phyloP scores from a whole-genome alignment of 2,329 filamentous ascomycete species.

The Pseudogymnoascus sp. region DNA sequence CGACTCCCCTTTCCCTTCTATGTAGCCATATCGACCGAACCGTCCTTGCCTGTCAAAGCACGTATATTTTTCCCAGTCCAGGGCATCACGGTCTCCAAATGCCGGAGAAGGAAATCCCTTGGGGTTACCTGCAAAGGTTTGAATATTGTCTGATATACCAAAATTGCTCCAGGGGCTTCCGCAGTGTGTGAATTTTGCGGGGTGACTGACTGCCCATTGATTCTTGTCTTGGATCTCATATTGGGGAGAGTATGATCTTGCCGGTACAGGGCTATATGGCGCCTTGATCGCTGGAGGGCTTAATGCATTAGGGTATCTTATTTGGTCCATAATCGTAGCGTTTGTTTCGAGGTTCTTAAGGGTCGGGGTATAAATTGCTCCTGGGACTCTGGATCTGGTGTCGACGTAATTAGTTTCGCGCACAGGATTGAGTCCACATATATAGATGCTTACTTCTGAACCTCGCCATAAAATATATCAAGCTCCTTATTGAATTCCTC shows the following conservation, averaged over 20 bases:
- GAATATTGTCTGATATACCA: slow-evolving; percentile 46
- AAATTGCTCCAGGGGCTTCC: slow-evolving; percentile 44
- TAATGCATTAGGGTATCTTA: slow-evolving; percentile 28
- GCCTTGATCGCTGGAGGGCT: slow-evolving; percentile 28
- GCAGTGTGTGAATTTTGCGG: slow-evolving; percentile 54
- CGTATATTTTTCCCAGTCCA: slow-evolving; percentile 52
- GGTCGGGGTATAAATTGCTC: slow-evolving; percentile 49
- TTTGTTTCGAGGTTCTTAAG: slow-evolving; percentile 37
- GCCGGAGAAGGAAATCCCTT: slow-evolving; percentile 48
- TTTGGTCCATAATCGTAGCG: slow-evolving; percentile 26
- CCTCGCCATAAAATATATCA: slow-evolving; percentile 23
- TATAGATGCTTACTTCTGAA: slow-evolving; percentile 25
- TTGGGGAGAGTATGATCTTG: slow-evolving; percentile 52
- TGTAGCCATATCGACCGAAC: slow-evolving; percentile 56
- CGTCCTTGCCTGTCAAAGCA: slow-evolving; percentile 63
- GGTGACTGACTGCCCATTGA: slow-evolving; percentile 47
- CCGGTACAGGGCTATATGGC: slow-evolving; percentile 37
- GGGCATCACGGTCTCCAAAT: slow-evolving; percentile 52
- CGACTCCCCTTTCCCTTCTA: slow-evolving; percentile 26
- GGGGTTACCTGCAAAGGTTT: slow-evolving; percentile 55
- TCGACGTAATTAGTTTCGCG: slow-evolving; percentile 11
- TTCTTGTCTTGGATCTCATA: slow-evolving; percentile 62
- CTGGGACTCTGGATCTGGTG: slow-evolving; percentile 36
- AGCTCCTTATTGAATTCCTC: slow-evolving; percentile 32
- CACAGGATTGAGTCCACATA: slow-evolving; percentile 15